Evolutionary conservation across 192 early-diverging fungal species (phyloP).

Genomic region (Spinellus fusiger): DNA sequence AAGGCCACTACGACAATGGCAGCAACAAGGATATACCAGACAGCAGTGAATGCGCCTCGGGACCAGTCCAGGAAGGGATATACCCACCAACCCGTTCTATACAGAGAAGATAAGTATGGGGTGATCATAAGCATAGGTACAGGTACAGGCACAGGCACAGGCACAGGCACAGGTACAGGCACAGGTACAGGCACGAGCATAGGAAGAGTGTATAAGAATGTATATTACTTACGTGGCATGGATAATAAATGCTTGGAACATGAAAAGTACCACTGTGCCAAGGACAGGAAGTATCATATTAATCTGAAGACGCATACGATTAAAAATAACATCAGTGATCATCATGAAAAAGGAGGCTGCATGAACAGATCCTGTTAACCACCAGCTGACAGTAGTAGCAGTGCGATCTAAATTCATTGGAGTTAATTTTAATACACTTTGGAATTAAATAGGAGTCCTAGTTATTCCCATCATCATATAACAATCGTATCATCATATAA

Average conservation of each 20-base stretch:
- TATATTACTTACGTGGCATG: slow-evolving; percentile 20
- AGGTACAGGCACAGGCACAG: neutral
- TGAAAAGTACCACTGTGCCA: slow-evolving; percentile 15
- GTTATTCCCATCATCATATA: neutral
- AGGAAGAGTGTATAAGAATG: neutral
- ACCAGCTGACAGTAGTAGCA: slow-evolving; percentile 6
- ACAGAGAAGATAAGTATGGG: neutral
- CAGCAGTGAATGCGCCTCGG: slow-evolving; percentile 16
- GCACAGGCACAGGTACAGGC: neutral
- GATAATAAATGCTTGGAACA: slow-evolving; percentile 27
- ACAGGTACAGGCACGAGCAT: neutral
- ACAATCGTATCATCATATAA: neutral
- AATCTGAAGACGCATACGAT: slow-evolving; percentile 16
- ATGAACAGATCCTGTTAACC: slow-evolving; percentile 21
- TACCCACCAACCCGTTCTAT: slow-evolving; percentile 24
- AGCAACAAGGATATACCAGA: slow-evolving; percentile 25
- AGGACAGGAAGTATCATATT: slow-evolving; percentile 14
- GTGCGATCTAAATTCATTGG: neutral
- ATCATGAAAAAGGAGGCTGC: slow-evolving; percentile 28
- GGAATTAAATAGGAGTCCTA: too few species aligned
- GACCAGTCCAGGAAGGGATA: slow-evolving; percentile 33
- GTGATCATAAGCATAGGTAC: neutral
- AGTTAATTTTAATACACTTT: too few species aligned
- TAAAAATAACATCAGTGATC: slow-evolving; percentile 28
- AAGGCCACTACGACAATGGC: slow-evolving; percentile 16